Conservation (phyloP, 108 stramenopile species). For the Phaeodactylum tricornutum region DNA sequence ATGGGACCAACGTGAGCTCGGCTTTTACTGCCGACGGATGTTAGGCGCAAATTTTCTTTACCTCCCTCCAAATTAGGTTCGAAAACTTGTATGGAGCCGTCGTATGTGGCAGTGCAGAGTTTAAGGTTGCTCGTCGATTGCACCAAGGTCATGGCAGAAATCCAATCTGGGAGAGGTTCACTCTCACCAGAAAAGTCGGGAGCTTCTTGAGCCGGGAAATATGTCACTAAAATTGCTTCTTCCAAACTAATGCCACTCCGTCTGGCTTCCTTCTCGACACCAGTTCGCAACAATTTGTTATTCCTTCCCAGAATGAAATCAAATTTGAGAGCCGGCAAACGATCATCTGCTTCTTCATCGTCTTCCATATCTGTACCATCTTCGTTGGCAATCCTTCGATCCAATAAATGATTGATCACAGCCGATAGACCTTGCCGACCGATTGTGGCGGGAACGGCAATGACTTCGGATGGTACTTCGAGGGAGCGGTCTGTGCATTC, state of each 20-base stretch:
- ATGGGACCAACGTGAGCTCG: constrained; percentile 55
- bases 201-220: constrained; percentile 54
- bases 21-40: constrained; percentile 7
- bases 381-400: constrained; percentile 13
- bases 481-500: constrained; percentile 27
- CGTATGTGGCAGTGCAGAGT: constrained; percentile 39
- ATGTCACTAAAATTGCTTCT: constrained; percentile 49
- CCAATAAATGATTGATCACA: constrained; percentile 51
- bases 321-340: constrained; percentile 49
- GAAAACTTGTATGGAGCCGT: constrained; percentile 53
- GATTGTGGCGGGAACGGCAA: constrained; percentile 66
- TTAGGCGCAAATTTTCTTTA: background rate
- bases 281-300: constrained; percentile 52
- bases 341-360: constrained; percentile 23
- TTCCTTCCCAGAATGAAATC: constrained; percentile 57
- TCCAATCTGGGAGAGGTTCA: constrained; percentile 73
- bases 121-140: constrained; percentile 24
- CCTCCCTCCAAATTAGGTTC: background rate
- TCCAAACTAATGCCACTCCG: constrained; percentile 59
- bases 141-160: constrained; percentile 31
- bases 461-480: constrained; percentile 59
- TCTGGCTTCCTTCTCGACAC: constrained; percentile 59
- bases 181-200: constrained; percentile 44
- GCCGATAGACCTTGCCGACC: constrained; percentile 71
- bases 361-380: constrained; percentile 15